Evolutionary conservation across 1,284 basidiomycete genomes (phyloP), one percentile per base, ranked within the genome.

Genomic region (Sparassis latifolia): DNA sequence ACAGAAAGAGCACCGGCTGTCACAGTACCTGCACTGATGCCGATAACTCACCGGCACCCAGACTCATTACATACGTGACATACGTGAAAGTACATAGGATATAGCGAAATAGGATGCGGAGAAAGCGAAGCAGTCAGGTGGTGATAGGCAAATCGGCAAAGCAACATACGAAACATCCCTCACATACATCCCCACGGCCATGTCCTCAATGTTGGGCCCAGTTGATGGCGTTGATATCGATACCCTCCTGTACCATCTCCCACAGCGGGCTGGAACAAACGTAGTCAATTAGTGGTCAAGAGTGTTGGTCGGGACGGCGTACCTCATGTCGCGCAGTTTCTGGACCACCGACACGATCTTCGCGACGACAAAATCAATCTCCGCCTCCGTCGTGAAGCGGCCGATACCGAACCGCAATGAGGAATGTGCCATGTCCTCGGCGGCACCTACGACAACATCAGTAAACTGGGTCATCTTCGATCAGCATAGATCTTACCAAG

Each of bases 391-490:
- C 4, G 97, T 99, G 73, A 99, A 99, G 32, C 97, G 84, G 37
- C 97, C 97, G 57, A 99, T 91, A 48, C 97, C 97, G 71, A 99
- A 99, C 41, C 97, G 87, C 48, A 99, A 78, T 12, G 93, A 97
- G 9, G 95, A 98, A 68, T 99, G 97, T 0, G 97, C 97, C 89
- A 98, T 97, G 64, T 98, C 97, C 69, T 99, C 97, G 32, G 94
- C 91, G 42, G 95, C 90, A 58, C 93, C 87, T 86, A 52, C 43
- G 46, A 53, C 47, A 55, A 45, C 42, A 50, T 33, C 41, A 51
- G 42, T 28, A 33, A 43, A 7, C 50, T 52, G 48, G 50, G 44
- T 37, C 27, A 44, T 41, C 20, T 20, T 10, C 35, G 12, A 33
- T 42, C 44, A 43, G 10, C 10, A 33, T 3, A 55, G 73, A 20